Base-by-base conservation (phyloP, 2,329 filamentous ascomycete species). In the Ceratocystis papillata region DNA sequence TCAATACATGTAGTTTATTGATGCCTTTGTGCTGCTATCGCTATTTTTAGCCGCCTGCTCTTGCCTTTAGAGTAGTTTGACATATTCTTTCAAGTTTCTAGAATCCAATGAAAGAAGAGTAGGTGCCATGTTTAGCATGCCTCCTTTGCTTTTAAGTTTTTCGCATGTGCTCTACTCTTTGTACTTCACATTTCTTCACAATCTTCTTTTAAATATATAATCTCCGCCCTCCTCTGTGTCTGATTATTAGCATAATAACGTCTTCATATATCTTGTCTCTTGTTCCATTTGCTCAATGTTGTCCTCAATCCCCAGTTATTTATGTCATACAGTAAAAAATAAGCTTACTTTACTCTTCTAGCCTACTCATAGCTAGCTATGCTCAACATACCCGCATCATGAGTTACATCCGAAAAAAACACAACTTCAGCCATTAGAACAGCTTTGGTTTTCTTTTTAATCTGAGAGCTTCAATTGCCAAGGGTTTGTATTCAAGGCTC, bases 401-500 rank as follows among this genome's bases (percentile, higher is more conserved):
- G 37, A 4, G 37, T 10, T 41, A 12, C 37, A 41, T 15, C 37
- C 37, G 37, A 41, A 41, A 1, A 41, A 2, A 41, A 41, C 10
- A 15, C 12, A 4, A 4, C 37, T 4, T 15, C 22, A 17, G 20
- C 22, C 20, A 25, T 53, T 10, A 28, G 20, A 41, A 1, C 37
- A 15, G 4, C 12, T 53, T 12, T 20, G 20, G 7, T 5, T 10
- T 37, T 4, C 28, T 59, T 59, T 0, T 20, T 6, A 1, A n/a
- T 37, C 3, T 15, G 8, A 15, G 6, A 59, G 5, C n/a, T 33
- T 59, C 5, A 59, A 59, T 17, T 33, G 7, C n/a, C 15, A 10
- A 59, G 28, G 55, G 12, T 17, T 59, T 59, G 17, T 59, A 59
- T 59, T 59, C 55, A 59, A 59, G 55, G 33, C 7, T 59, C 28